Evolutionary conservation across 2,329 filamentous ascomycete genomes (phyloP), one percentile per base, ranked within the genome.

Genomic region (Ophiosphaerella herpotricha): DNA sequence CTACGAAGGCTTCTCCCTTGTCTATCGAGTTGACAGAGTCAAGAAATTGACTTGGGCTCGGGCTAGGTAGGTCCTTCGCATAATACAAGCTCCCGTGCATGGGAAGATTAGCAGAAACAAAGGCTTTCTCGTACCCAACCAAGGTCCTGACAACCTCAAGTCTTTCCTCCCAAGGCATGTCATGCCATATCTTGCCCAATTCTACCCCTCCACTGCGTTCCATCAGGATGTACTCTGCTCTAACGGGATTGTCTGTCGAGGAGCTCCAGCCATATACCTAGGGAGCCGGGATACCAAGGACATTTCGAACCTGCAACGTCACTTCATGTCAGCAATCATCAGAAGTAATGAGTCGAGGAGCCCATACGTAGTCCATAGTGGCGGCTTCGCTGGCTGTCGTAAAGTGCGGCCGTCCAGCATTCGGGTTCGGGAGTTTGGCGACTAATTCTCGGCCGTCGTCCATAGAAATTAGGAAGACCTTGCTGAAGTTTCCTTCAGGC

Each of bases 401-500:
- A 32, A 61, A 64, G 41, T 67, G 62, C 11, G 60, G 40, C n/a
- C 43, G 44, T 24, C 68, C 70, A 40, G 66, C 64, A 55, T 68
- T 70, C 1, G 67, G 69, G 50, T 68, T 68, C 4, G 67, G 71
- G 1, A 74, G 39, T 52, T 70, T 71, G 4, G 65, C 70, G 13
- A 68, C 61, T 11, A 63, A 49, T 60, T 62, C 53, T 54, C 46
- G 51, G 39, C 60, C 60, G 36, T 68, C 60, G 43, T 69, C 54
- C 63, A 68, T 67, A 2, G 55, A 34, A 21, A 75, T 52, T 4
- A 69, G 47, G 40, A 75, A 72, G 14, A 68, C 69, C 47, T 75
- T 75, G 57, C 71, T 75, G 52, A 64, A 75, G 29, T 63, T 63
- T 35, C 73, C 73, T 62, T 76, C 71, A 9, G 60, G 68, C 11